A percentile compares a stretch with the other conserved stretches of the same genome.
Evolutionary conservation across 805 yeast species (phyloP).

Genomic region (Hanseniaspora taiwanica): DNA sequence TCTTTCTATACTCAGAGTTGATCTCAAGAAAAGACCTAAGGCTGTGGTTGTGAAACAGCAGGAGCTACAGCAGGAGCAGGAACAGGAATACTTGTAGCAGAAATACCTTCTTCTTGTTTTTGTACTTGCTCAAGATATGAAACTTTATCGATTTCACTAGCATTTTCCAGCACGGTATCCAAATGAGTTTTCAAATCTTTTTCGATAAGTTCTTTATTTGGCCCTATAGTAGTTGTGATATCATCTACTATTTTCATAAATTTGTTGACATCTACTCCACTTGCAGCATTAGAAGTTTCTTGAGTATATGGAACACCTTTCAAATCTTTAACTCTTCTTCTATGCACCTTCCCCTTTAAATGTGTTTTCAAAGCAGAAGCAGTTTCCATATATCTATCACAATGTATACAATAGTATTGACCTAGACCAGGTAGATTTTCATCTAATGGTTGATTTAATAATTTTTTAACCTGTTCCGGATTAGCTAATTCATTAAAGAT

Average conservation of each 20-base stretch:
- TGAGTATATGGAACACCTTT: slow-evolving; percentile 72
- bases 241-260: slow-evolving; percentile 52
- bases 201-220: slow-evolving; percentile 33
- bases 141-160: slow-evolving; percentile 21
- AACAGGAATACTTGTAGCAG: slow-evolving; percentile 43
- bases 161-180: slow-evolving; percentile 15
- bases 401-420: slow-evolving; percentile 85
- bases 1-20: no score
- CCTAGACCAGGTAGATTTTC: slow-evolving; percentile 91
- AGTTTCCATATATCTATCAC: slow-evolving; percentile 83
- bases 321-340: slow-evolving; percentile 69
- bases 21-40: not conserved
- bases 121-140: slow-evolving; percentile 14
- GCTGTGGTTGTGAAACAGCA: not conserved
- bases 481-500: slow-evolving; percentile 63
- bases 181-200: slow-evolving; percentile 21
- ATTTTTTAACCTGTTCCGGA: slow-evolving; percentile 44
- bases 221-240: slow-evolving; percentile 39
- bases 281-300: slow-evolving; percentile 83
- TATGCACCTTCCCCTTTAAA: slow-evolving; percentile 65
- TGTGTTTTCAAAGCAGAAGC: slow-evolving; percentile 63
- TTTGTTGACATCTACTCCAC: slow-evolving; percentile 61
- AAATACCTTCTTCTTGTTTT: slow-evolving; percentile 18
- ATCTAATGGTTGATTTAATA: slow-evolving; percentile 75
- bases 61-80: not conserved